Conservation (phyloP, 768 basidiomycete species). For the Leccinum fibrillosum region DNA sequence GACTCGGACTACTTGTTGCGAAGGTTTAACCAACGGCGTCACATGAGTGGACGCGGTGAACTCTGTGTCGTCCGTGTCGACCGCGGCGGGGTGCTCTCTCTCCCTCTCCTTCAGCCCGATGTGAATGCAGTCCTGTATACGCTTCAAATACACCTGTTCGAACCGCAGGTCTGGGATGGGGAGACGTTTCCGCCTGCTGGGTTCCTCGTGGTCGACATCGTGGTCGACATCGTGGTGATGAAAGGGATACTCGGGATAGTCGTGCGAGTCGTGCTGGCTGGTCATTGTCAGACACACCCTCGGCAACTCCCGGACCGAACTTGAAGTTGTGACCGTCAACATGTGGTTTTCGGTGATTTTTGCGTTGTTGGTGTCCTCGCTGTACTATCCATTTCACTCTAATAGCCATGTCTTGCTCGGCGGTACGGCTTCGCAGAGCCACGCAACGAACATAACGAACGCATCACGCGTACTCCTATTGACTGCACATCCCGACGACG, state of each 20-base stretch:
- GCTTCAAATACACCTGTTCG: constrained; percentile 67
- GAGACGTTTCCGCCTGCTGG: constrained; percentile 35
- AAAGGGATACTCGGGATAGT: constrained; percentile 23
- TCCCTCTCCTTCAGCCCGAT: constrained; percentile 36
- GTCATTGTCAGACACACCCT: constrained; percentile 21
- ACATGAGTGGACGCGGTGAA: constrained; percentile 23
- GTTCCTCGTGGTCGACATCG: constrained; percentile 13
- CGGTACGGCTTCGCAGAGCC: background rate
- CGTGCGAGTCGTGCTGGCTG: constrained; percentile 12
- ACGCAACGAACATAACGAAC: background rate
- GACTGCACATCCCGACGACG: constrained; percentile 95
- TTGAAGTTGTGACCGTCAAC: background rate
- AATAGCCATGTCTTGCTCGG: constrained; percentile 22
- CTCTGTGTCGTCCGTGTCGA: constrained; percentile 20
- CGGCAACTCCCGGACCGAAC: constrained; percentile 20
- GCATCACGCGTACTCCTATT: constrained; percentile 52
- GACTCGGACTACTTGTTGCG: constrained; percentile 39
- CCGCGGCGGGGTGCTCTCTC: constrained; percentile 21
- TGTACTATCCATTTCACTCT: constrained; percentile 25
- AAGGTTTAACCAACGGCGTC: constrained; percentile 26
- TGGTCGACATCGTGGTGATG: constrained; percentile 11
- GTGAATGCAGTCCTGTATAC: constrained; percentile 51
- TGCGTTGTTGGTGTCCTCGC: constrained; percentile 17
- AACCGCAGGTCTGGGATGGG: constrained; percentile 76
- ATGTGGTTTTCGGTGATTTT: constrained; percentile 18